Percentiles rank a stretch among this genome's conserved stretches.
Conservation (phyloP, 352 stramenopile species). For the Phytophthora pini region DNA sequence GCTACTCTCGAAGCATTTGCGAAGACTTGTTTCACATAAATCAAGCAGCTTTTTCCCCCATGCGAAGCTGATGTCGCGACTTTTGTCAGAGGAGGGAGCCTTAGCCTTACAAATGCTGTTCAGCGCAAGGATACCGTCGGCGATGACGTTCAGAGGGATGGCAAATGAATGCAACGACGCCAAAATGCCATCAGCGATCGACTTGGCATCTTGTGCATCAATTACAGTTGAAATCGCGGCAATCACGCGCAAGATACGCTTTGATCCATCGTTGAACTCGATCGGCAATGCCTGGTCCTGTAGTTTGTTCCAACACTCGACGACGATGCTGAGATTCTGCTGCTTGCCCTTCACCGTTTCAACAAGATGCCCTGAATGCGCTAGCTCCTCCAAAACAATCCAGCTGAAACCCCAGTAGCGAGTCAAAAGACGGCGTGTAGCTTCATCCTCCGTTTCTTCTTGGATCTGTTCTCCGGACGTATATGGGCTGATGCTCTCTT, state of each 20-base stretch:
- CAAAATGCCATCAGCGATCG: constrained; percentile 77
- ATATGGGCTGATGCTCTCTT: constrained; percentile 53
- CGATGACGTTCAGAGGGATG: constrained; percentile 81
- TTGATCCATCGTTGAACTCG: constrained; percentile 78
- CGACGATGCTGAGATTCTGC: constrained; percentile 68
- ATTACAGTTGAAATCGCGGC: constrained; percentile 77
- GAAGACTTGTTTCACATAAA: constrained; percentile 68
- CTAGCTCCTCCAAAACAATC: constrained; percentile 83
- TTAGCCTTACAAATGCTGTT: constrained; percentile 85
- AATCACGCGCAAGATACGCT: constrained; percentile 86
- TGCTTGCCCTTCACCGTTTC: constrained; percentile 62
- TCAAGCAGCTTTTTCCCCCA: constrained; percentile 76
- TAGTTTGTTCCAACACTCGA: constrained; percentile 85
- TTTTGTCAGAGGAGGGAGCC: constrained; percentile 55
- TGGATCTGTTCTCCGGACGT: constrained; percentile 35
- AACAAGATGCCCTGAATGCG: constrained; percentile 62
- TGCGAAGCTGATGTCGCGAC: constrained; percentile 62
- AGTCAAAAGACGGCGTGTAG: constrained; percentile 36
- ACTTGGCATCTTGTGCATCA: constrained; percentile 74
- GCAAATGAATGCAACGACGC: constrained; percentile 77
- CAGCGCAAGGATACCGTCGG: constrained; percentile 72
- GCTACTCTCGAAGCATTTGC: constrained; percentile 64
- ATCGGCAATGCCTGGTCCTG: constrained; percentile 69
- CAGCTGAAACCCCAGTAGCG: constrained; percentile 85
- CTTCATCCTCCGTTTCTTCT: constrained; percentile 45